A percentile compares a stretch with the other conserved stretches of the same genome.
These are phyloP conservation scores for Elsinoe necatrix DNA, from an alignment of 2,329 filamentous ascomycete genomes.

Conservation along the genomic window DNA sequence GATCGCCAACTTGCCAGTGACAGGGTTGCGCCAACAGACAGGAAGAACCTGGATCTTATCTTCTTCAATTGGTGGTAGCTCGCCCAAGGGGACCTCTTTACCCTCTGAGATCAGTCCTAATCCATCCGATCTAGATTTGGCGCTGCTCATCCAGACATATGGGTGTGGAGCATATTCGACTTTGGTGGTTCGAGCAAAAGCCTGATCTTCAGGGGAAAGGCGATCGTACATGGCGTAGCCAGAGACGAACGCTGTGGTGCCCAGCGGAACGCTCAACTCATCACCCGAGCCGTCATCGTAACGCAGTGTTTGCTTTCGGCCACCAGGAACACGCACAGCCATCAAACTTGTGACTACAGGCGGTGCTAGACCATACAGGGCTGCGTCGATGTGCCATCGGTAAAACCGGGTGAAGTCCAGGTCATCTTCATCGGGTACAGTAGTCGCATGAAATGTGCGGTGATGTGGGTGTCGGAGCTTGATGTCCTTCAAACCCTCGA, in stretches of 20 bases:
- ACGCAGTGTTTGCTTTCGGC: slow-evolving; percentile 56
- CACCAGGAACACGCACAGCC: slow-evolving; percentile 63
- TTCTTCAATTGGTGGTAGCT: slow-evolving; percentile 58
- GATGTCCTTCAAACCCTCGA: slow-evolving; percentile 62
- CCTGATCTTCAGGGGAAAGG: slow-evolving; percentile 57
- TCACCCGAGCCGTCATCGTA: slow-evolving; percentile 67
- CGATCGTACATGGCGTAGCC: slow-evolving; percentile 63
- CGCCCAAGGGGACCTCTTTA: slow-evolving; percentile 50
- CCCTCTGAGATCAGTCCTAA: slow-evolving; percentile 62
- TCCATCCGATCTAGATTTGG: slow-evolving; percentile 58
- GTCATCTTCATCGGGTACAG: slow-evolving; percentile 55
- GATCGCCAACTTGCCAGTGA: slow-evolving; percentile 59
- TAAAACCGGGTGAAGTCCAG: slow-evolving; percentile 55
- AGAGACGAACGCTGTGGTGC: slow-evolving; percentile 67
- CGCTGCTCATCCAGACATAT: slow-evolving; percentile 71
- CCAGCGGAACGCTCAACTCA: slow-evolving; percentile 58
- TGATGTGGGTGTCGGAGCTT: slow-evolving; percentile 68
- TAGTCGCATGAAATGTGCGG: slow-evolving; percentile 61
- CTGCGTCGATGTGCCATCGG: slow-evolving; percentile 74
- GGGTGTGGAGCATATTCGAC: slow-evolving; percentile 72
- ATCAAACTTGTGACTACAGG: slow-evolving; percentile 64
- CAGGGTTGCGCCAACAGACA: slow-evolving; percentile 70
- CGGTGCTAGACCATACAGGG: slow-evolving; percentile 65
- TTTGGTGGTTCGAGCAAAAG: slow-evolving; percentile 56
- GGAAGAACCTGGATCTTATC: slow-evolving; percentile 63